Evolutionary conservation across 2,329 filamentous ascomycete genomes (phyloP).

Genomic region (Penicillium palitans): DNA sequence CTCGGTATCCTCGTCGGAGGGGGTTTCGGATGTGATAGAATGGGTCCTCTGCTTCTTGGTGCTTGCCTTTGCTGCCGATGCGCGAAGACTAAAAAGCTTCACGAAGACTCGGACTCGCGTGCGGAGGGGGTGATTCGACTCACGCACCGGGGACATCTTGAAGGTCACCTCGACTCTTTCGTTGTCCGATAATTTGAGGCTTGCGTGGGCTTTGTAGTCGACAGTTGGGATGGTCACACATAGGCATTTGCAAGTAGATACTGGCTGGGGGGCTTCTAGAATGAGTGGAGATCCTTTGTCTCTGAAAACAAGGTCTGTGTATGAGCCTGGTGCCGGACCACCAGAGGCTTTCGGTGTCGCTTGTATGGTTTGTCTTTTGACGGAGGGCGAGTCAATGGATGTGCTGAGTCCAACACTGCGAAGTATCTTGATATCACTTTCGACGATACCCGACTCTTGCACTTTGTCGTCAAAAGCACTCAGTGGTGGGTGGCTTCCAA

Average conservation of each 20-base stretch:
- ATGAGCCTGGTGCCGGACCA: not conserved
- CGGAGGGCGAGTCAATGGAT: not conserved
- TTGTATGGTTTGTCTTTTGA: not conserved
- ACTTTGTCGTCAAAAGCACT: not conserved
- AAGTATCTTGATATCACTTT: not conserved
- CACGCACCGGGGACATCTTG: conserved; percentile 3
- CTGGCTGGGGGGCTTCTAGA: not conserved
- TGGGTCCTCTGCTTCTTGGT: not conserved
- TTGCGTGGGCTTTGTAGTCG: not conserved
- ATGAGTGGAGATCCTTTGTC: not conserved
- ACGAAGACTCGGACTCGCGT: conserved; percentile 16
- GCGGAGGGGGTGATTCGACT: conserved; percentile 4
- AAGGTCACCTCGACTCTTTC: conserved; percentile 13
- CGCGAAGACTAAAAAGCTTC: conserved; percentile 13
- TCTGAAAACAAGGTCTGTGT: not conserved
- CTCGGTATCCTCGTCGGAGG: not conserved
- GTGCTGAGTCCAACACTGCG: not conserved
- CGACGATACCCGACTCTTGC: not conserved
- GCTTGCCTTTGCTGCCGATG: conserved; percentile 8
- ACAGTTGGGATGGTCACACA: not conserved
- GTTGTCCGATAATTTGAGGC: conserved; percentile 1
- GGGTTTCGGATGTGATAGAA: not conserved
- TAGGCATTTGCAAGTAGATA: not conserved
- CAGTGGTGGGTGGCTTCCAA: not conserved
- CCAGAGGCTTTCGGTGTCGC: not conserved